These are phyloP conservation scores for Gossypioides kirkii DNA, from an alignment of 345 rosid genomes.

Conservation along the genomic window DNA sequence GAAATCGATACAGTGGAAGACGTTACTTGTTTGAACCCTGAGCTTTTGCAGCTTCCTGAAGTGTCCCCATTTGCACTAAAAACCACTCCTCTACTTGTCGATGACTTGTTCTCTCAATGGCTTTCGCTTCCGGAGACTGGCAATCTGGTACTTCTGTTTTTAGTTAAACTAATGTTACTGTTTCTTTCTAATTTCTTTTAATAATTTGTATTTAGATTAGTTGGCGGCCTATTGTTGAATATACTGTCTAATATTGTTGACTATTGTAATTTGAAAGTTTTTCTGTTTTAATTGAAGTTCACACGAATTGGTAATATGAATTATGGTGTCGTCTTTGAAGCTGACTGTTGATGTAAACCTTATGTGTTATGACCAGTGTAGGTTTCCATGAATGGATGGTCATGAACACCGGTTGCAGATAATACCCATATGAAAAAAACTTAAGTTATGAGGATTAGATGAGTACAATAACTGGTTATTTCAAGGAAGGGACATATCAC, in stretches of 20 bases:
- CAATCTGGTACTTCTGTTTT: conserved; percentile 41
- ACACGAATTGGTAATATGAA: not conserved
- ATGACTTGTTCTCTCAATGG: conserved; percentile 74
- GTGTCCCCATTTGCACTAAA: conserved; percentile 55
- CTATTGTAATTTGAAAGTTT: not conserved
- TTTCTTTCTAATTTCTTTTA: not conserved
- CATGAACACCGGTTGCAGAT: not conserved
- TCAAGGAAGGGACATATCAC: not conserved
- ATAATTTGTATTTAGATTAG: not conserved
- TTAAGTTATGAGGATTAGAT: not conserved
- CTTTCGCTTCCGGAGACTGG: conserved; percentile 70
- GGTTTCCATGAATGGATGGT: not conserved
- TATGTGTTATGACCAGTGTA: not conserved
- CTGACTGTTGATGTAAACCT: not conserved
- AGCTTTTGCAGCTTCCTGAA: conserved; percentile 67
- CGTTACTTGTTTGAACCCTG: conserved; percentile 46
- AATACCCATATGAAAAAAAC: not conserved
- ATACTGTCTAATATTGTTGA: not conserved
- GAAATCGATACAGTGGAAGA: conserved; percentile 36
- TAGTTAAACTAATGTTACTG: not conserved
- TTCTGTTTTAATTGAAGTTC: not conserved
- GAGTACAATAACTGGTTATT: not conserved
- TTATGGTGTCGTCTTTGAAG: not conserved
- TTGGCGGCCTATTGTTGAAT: not conserved
- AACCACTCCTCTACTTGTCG: conserved; percentile 44